Conservation (phyloP, 2,329 filamentous ascomycete genomes). For the Ascochyta koolunga region DNA sequence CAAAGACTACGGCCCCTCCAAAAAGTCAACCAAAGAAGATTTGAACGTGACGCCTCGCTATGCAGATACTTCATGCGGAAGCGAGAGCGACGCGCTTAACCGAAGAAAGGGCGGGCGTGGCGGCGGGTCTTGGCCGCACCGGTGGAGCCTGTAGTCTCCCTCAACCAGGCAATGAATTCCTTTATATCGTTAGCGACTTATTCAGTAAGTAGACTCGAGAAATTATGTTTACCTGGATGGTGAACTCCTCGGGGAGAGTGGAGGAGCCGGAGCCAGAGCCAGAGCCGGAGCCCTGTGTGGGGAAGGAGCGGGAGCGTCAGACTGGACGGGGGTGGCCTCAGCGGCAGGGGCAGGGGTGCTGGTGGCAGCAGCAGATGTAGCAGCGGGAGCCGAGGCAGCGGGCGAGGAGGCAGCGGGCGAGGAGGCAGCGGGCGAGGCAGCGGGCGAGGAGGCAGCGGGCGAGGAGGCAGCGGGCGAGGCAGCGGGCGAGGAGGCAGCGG, state of each 20-base stretch:
- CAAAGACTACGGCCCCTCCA: conserved; percentile 8
- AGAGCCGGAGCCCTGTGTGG: conserved; percentile 16
- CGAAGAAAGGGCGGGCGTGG: conserved; percentile 48
- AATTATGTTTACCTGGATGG: no score
- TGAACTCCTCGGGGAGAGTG: conserved; percentile 38
- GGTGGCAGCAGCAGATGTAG: conserved; percentile 11
- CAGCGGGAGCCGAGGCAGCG: no score
- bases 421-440: conserved; percentile 19
- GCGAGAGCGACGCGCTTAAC: conserved; percentile 42
- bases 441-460: conserved; percentile 13
- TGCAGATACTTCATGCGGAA: conserved; percentile 12
- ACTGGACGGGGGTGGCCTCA: conserved; percentile 10
- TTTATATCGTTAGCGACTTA: no score
- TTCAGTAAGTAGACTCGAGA: no score
- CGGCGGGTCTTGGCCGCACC: conserved; percentile 29
- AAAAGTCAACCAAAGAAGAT: conserved; percentile 14
- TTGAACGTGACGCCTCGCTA: conserved; percentile 14
- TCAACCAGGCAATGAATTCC: conserved; percentile 39
- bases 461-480: conserved; percentile 19
- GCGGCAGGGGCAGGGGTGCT: conserved; percentile 14
- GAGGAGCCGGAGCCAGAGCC: conserved; percentile 22
- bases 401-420: conserved; percentile 15
- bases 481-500: no score
- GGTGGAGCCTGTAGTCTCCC: conserved; percentile 28
- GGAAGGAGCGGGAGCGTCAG: conserved; percentile 9